Evolutionary conservation across 1,284 basidiomycete species (phyloP).

Genomic region (Cutaneotrichosporon sp.): DNA sequence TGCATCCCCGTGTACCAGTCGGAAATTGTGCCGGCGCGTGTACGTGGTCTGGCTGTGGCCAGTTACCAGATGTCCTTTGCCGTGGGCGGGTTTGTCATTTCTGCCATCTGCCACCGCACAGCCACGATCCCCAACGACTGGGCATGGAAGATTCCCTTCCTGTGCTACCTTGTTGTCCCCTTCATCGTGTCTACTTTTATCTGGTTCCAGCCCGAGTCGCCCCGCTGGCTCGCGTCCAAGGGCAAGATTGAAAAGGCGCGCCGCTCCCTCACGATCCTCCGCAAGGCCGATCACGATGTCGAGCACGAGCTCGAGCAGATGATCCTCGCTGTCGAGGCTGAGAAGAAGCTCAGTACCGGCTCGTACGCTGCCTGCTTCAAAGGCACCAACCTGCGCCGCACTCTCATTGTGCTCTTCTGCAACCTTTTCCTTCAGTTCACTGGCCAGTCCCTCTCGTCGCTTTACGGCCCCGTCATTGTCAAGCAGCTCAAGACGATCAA

Average conservation of each 20-base stretch:
- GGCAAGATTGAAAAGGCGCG: constrained; percentile 18
- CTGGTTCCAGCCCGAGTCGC: constrained; percentile 23
- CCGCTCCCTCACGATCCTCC: constrained; percentile 13
- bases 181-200: constrained; percentile 8
- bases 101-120: constrained; percentile 8
- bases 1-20: constrained; percentile 14
- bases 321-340: background rate
- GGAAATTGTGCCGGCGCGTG: constrained; percentile 14
- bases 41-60: constrained; percentile 14
- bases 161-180: constrained; percentile 11
- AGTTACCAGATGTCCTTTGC: constrained; percentile 17
- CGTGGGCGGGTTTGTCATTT: constrained; percentile 12
- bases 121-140: constrained; percentile 8
- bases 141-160: constrained; percentile 14
- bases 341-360: background rate
- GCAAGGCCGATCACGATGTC: constrained; percentile 11
- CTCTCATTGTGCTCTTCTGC: constrained; percentile 10
- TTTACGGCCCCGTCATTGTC: constrained; percentile 14
- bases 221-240: constrained; percentile 24
- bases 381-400: constrained; percentile 11
- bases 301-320: background rate
- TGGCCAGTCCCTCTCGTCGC: constrained; percentile 7
- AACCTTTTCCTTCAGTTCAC: constrained; percentile 18
- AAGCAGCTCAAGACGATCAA: constrained; percentile 3
- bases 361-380: constrained; percentile 7